A percentile compares a stretch with the other conserved stretches of the same genome.
These are phyloP conservation scores for Podospora pseudoanserina DNA, from an alignment of 495 filamentous ascomycete species.

Conservation along the genomic window DNA sequence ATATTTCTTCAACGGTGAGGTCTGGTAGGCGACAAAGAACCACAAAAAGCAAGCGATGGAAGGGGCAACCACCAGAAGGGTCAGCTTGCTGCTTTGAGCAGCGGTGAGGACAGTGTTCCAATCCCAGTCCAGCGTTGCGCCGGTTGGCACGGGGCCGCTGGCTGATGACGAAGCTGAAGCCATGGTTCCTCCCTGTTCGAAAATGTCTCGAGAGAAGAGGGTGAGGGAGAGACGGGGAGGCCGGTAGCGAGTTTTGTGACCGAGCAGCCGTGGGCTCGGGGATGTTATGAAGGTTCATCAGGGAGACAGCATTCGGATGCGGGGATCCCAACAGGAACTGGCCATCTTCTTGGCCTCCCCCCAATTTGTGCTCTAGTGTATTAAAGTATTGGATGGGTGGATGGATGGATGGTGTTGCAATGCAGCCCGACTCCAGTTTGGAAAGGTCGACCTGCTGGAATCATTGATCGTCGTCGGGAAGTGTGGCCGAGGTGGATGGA, in stretches of 20 bases:
- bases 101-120: slow-evolving; percentile 2
- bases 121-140: slow-evolving; percentile 7
- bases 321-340: background rate
- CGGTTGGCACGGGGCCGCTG: slow-evolving; percentile 1
- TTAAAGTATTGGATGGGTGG: background rate
- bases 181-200: slow-evolving; percentile 10
- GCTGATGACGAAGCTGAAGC: slow-evolving; percentile 11
- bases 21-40: slow-evolving; percentile 27
- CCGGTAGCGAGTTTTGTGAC: background rate
- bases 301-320: background rate
- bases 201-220: background rate
- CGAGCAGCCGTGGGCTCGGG: background rate
- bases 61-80: slow-evolving; percentile 9
- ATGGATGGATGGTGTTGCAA: background rate
- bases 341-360: background rate
- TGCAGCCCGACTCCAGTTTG: background rate
- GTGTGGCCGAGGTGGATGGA: background rate
- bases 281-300: background rate
- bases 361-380: slow-evolving; percentile 3
- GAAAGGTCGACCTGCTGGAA: background rate
- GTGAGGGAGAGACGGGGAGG: background rate
- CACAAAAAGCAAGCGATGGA: slow-evolving; percentile 22
- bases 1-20: slow-evolving; percentile 30
- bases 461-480: background rate
- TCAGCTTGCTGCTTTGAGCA: slow-evolving; percentile 14